Base-by-base conservation (phyloP, 164 flowering plant genomes). In the Cinnamomum micranthum region DNA sequence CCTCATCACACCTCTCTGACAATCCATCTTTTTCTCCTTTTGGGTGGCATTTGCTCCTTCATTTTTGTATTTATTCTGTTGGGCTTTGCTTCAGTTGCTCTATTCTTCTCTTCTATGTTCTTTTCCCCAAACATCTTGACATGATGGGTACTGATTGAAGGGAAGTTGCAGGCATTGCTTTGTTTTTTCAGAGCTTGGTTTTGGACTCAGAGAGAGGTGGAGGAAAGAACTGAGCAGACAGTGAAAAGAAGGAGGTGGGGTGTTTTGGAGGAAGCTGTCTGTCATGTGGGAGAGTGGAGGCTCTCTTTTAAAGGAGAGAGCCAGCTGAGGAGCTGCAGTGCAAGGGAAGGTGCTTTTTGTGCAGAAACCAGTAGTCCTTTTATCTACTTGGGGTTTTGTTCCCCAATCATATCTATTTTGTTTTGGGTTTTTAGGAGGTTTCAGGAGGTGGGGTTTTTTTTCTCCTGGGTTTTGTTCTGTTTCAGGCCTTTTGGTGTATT, bases 241-340 rank as follows among this genome's bases (percentile, higher is more conserved):
- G 84, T 28, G 23, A 73, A 80, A 78, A 74, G 75, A n/a, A 19
- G 19, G 52, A 69, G 59, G 47, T 41, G 47, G 60, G 75, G 7
- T 41, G 22, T 6, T 25, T 11, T 25, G 65, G 15, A 23, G 20
- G 6, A 6, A 13, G 24, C 17, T 13, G 15, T 31, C 35, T 75
- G 69, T 86, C 82, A 88, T 90, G 91, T 80, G 86, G 83, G 87
- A 85, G 81, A 83, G 79, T 78, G 91, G 82, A 76, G 91, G 92
- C 90, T 88, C 90, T 88, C 90, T 83, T 41, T 41, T 85, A 84
- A 82, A 75, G 85, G 80, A 85, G 91, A 89, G 90, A 83, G 90
- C 87, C 89, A 85, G 69, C 84, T 82, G 77, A 70, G 59, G 55
- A 74, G 70, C n/a, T 47, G 76, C 55, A 41, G 50, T 47, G 76